phyloP scores from a whole-genome alignment of 2,329 filamentous ascomycete genomes.

The Penicillium sp. region DNA sequence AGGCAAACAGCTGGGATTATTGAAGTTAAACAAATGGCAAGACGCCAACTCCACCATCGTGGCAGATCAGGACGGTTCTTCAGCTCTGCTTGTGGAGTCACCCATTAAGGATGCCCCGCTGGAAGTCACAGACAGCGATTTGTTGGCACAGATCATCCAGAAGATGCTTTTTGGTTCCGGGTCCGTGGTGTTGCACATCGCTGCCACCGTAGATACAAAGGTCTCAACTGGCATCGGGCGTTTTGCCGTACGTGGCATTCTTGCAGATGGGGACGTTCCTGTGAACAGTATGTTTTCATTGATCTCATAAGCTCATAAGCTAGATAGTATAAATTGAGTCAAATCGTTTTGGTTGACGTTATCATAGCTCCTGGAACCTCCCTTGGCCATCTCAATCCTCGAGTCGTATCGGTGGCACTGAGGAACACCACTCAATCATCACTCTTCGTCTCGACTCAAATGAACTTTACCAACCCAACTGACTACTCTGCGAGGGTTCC shows the following conservation, averaged over 20 bases:
- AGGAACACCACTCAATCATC: slow-evolving; percentile 67
- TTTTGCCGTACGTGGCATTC: slow-evolving; percentile 76
- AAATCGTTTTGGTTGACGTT: slow-evolving; percentile 22
- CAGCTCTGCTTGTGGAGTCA: slow-evolving; percentile 68
- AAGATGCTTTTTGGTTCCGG: slow-evolving; percentile 70
- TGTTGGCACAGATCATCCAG: slow-evolving; percentile 77
- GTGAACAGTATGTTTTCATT: slow-evolving; percentile 77
- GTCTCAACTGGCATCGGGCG: slow-evolving; percentile 76
- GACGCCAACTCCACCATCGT: slow-evolving; percentile 72
- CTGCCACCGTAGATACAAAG: slow-evolving; percentile 76
- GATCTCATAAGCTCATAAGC: slow-evolving; percentile 16
- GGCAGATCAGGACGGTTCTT: slow-evolving; percentile 54
- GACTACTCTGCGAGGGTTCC: slow-evolving; percentile 79
- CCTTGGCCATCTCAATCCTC: slow-evolving; percentile 53
- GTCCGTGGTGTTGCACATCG: slow-evolving; percentile 66
- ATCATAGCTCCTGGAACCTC: slow-evolving; percentile 55
- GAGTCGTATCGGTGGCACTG: slow-evolving; percentile 67
- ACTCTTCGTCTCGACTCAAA: slow-evolving; percentile 63
- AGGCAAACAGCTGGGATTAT: slow-evolving; percentile 69
- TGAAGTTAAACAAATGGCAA: slow-evolving; percentile 80
- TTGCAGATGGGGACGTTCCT: slow-evolving; percentile 75
- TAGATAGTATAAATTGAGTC: slow-evolving; percentile 21
- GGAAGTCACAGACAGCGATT: slow-evolving; percentile 71
- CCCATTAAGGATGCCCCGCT: slow-evolving; percentile 73
- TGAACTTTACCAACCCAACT: slow-evolving; percentile 89